phyloP scores from a whole-genome alignment of 768 basidiomycete genomes.

The Lactarius pseudohatsudake region DNA sequence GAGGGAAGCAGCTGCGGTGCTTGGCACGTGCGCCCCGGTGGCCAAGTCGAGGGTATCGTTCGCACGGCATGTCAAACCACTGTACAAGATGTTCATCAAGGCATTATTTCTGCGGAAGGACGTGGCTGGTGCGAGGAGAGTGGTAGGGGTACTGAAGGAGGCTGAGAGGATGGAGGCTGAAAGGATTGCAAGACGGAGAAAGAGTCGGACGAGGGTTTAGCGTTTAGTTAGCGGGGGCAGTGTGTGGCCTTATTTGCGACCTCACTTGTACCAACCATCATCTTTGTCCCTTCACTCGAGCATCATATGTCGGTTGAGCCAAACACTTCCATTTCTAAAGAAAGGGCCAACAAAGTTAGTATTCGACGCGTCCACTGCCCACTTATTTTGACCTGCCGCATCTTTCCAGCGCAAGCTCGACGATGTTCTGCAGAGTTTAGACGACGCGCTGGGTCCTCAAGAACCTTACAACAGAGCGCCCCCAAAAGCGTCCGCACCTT shows the following conservation, averaged over 20 bases:
- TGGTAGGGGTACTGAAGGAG: slow-evolving; percentile 28
- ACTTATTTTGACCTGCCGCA: not conserved
- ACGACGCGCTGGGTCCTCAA: slow-evolving; percentile 54
- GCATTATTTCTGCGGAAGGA: slow-evolving; percentile 26
- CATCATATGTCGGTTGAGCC: not conserved
- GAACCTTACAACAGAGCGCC: slow-evolving; percentile 35
- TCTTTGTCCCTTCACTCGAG: not conserved
- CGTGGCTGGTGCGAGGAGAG: slow-evolving; percentile 22
- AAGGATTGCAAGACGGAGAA: slow-evolving; percentile 6
- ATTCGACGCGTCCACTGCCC: not conserved
- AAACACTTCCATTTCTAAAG: not conserved
- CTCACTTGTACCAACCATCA: not conserved
- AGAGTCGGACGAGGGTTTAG: not conserved
- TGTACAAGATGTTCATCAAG: slow-evolving; percentile 30
- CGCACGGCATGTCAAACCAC: slow-evolving; percentile 24
- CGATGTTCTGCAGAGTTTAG: slow-evolving; percentile 72
- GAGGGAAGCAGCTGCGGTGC: slow-evolving; percentile 18
- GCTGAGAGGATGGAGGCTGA: slow-evolving; percentile 18
- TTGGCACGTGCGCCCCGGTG: slow-evolving; percentile 15
- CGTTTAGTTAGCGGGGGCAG: too few species aligned
- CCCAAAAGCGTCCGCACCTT: slow-evolving; percentile 53
- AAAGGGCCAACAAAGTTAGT: slow-evolving; percentile 15
- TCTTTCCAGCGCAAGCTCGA: slow-evolving; percentile 68
- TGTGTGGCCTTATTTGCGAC: not conserved
- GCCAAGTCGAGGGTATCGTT: slow-evolving; percentile 19